Evolutionary conservation across 2,329 filamentous ascomycete genomes (phyloP).

Genomic region (Setomelanomma holmii): DNA sequence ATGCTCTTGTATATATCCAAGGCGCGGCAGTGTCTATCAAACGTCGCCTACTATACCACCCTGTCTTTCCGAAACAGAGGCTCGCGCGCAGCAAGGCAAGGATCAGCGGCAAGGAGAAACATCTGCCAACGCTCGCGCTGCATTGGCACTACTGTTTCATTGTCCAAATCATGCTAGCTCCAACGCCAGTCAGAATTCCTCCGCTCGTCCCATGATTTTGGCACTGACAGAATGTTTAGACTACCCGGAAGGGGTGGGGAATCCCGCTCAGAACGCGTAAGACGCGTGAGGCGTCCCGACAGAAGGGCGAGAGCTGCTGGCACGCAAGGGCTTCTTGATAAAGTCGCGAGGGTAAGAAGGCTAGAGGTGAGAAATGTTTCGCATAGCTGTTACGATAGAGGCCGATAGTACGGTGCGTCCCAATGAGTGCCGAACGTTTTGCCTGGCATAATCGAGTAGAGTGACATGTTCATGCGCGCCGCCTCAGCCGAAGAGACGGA

Average conservation of each 20-base stretch:
- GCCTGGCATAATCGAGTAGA: conserved; percentile 1
- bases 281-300: conserved; percentile 5
- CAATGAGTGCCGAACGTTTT: conserved; percentile 8
- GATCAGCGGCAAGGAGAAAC: conserved; percentile 44
- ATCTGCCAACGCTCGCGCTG: conserved; percentile 25
- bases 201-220: conserved; percentile 22
- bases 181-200: conserved; percentile 20
- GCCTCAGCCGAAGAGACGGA: not conserved
- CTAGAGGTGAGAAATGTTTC: conserved; percentile 7
- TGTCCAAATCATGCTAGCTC: conserved; percentile 9
- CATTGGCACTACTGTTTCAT: conserved; percentile 23
- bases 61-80: conserved; percentile 34
- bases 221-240: conserved; percentile 25
- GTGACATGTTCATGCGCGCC: conserved; percentile 2
- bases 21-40: conserved; percentile 8
- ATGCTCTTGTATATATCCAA: conserved; percentile 26
- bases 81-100: conserved; percentile 27
- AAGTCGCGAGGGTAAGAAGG: conserved; percentile 4
- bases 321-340: conserved; percentile 26
- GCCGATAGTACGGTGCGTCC: not conserved
- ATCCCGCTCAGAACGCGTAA: conserved; percentile 4
- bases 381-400: conserved; percentile 4
- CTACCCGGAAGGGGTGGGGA: conserved; percentile 3
- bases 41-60: conserved; percentile 10
- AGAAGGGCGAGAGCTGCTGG: conserved; percentile 20